A percentile compares a stretch with the other conserved stretches of the same genome.
Evolutionary conservation across 768 basidiomycete genomes (phyloP).

Genomic region (Suillus discolor): DNA sequence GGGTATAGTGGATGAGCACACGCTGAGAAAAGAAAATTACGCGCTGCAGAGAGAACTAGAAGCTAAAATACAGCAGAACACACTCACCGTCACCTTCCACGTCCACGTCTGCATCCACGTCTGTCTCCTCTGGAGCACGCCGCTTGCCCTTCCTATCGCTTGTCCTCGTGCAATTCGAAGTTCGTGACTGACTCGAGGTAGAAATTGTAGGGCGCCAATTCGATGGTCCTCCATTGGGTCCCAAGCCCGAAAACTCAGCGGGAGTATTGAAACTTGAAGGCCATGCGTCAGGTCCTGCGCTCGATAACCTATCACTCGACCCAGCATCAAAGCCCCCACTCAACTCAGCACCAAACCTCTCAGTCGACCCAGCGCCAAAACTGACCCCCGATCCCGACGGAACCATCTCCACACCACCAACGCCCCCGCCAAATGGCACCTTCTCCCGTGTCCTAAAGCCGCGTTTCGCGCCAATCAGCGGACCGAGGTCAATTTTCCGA

Average conservation of each 20-base stretch:
- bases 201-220: background rate
- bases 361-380: background rate
- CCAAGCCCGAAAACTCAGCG: background rate
- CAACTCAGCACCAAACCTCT: background rate
- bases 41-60: background rate
- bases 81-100: slow-evolving; percentile 24
- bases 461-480: slow-evolving; percentile 58
- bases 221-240: background rate
- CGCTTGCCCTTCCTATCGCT: slow-evolving; percentile 31
- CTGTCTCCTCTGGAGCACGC: slow-evolving; percentile 10
- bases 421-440: slow-evolving; percentile 57
- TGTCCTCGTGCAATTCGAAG: background rate
- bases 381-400: slow-evolving; percentile 14
- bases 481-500: slow-evolving; percentile 53
- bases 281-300: background rate
- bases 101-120: slow-evolving; percentile 19
- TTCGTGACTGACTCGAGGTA: background rate
- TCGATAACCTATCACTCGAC: background rate
- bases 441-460: slow-evolving; percentile 66
- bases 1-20: background rate
- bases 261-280: background rate
- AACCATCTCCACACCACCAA: slow-evolving; percentile 65
- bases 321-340: background rate
- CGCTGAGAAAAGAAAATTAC: background rate
- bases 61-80: background rate